Evolutionary conservation across 2,329 filamentous ascomycete genomes (phyloP), one percentile per base, ranked within the genome.

Genomic region (Epichloe scottii): DNA sequence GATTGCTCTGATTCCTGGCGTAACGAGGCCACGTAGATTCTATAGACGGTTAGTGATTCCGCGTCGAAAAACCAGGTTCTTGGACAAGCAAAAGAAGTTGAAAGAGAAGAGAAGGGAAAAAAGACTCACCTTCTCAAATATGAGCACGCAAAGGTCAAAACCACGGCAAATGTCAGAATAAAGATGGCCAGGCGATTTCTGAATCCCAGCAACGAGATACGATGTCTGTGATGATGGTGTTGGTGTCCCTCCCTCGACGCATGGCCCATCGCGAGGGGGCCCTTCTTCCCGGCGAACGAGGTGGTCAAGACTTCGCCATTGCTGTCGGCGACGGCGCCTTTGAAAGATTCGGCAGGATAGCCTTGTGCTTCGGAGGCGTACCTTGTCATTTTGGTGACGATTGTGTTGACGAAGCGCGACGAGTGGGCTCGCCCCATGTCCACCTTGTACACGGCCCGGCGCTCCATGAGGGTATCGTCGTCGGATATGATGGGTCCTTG

Each of bases 241-340:
- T 30, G 33, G 21, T 44, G n/a, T 5, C 40, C 35, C 6, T 41
- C 41, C 42, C 42, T 26, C 23, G 30, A 43, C 1, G 15, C 17
- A 4, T 26, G 23, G 30, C 19, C 42, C 6, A n/a, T 19, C 1
- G 38, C 19, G 10, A 51, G 23, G 41, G 46, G 46, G 7, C 39
- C 8, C 4, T 34, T 17, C 5, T 49, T 50, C 8, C 37, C 30
- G 30, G 45, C 52, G 30, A 51, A 51, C 4, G 51, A 26, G 3
- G 51, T 14, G 3, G 54, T 35, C 46, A 59, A 42, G 21, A 59
- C 5, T 2, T 59, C 53, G 39, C 54, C 56, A n/a, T 58, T 54
- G 43, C 48, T 23, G 19, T 60, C 55, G 12, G 52, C 40, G 38
- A 57, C 54, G 50, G 52, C 53, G 26, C 43, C 46, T 7, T 45